Conservation (phyloP, 176 grass and related monocot species). For the Oryza coarctata region DNA sequence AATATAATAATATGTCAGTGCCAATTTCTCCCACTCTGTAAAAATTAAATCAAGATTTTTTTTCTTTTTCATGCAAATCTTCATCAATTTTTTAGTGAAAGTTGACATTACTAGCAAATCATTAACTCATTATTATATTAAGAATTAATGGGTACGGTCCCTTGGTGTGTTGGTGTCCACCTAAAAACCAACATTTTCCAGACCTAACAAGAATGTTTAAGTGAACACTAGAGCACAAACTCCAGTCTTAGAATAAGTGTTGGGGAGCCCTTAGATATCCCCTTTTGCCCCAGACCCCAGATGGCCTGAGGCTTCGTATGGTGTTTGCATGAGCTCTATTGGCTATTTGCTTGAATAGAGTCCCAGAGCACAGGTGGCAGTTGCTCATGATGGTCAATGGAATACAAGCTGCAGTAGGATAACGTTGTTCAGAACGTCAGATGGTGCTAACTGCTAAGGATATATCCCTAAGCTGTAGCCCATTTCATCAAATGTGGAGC, state of each 20-base stretch:
- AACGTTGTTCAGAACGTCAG: slow-evolving; percentile 18
- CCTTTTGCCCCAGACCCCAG: background rate
- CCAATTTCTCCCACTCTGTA: background rate
- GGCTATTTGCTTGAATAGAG: background rate
- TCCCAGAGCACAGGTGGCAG: background rate
- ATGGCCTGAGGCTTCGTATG: background rate
- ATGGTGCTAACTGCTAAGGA: background rate
- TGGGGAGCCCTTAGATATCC: background rate
- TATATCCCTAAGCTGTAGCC: background rate
- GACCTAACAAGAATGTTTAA: background rate
- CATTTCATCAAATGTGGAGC: background rate
- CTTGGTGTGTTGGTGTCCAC: slow-evolving; percentile 7
- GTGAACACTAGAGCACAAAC: background rate
- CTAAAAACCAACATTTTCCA: slow-evolving; percentile 6
- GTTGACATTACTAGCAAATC: background rate
- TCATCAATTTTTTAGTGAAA: background rate
- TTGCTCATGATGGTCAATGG: background rate
- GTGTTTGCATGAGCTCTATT: background rate
- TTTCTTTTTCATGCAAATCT: background rate
- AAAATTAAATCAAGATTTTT: background rate
- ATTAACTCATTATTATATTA: background rate
- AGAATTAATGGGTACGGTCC: background rate
- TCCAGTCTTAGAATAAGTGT: slow-evolving; percentile 1
- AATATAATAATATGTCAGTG: background rate
- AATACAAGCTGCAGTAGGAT: background rate